A percentile compares a stretch with the other conserved stretches of the same genome.
These are phyloP conservation scores for Starmerella potacharoeniae DNA, from an alignment of 805 yeast genomes.

Conservation along the genomic window DNA sequence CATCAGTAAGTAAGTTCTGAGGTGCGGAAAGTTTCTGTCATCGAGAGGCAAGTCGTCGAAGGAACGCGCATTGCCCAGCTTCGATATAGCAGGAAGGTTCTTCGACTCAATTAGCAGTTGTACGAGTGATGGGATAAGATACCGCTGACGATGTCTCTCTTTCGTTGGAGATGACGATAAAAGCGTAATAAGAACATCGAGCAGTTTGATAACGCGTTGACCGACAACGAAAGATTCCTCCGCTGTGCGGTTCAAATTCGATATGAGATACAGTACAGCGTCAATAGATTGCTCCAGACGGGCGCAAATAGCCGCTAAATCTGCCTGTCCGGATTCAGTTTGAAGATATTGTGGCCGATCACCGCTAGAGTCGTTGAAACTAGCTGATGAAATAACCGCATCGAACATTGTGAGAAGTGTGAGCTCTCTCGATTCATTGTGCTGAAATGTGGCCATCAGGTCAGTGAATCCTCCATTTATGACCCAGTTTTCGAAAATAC, in stretches of 20 bases:
- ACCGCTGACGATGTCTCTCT: background rate
- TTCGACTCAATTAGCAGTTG: conserved; percentile 1
- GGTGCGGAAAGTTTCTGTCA: conserved; percentile 13
- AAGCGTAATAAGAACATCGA: background rate
- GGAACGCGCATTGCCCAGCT: conserved; percentile 1
- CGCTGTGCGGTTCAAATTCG: background rate
- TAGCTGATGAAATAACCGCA: background rate
- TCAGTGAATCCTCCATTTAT: background rate
- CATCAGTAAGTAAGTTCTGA: conserved; percentile 3
- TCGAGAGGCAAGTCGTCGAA: conserved; percentile 4
- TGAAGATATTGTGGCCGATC: background rate
- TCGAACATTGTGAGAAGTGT: background rate
- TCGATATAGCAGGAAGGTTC: conserved; percentile 8
- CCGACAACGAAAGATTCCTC: background rate
- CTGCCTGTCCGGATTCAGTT: background rate
- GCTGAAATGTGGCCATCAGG: background rate
- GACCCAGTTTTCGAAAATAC: background rate
- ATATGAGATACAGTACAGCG: background rate
- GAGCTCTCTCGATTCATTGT: background rate
- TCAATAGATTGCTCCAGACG: background rate
- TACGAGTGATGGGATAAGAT: background rate
- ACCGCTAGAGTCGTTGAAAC: background rate
- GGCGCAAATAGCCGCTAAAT: background rate
- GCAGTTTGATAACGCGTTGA: background rate
- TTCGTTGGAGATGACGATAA: background rate